Evolutionary conservation across 1,284 basidiomycete genomes (phyloP).

Genomic region (Sporisorium graminicola): DNA sequence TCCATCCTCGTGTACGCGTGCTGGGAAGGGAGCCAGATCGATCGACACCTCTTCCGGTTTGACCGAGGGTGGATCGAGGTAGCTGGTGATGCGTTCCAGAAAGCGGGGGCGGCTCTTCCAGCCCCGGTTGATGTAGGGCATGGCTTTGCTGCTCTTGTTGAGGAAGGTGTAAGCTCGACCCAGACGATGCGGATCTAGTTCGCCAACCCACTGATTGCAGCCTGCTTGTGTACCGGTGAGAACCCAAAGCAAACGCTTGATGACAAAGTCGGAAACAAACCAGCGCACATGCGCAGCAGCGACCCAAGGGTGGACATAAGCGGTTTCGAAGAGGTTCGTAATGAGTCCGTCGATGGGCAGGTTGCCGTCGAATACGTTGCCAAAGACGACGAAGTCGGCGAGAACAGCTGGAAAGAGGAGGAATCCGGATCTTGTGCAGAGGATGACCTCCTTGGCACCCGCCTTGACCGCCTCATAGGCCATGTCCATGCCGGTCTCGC

Average conservation of each 20-base stretch:
- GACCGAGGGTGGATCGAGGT: conserved; percentile 73
- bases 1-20: conserved; percentile 73
- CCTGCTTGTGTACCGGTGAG: conserved; percentile 77
- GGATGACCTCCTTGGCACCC: conserved; percentile 74
- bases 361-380: conserved; percentile 72
- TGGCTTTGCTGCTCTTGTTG: conserved; percentile 70
- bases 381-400: conserved; percentile 77
- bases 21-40: conserved; percentile 77
- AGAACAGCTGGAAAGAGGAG: conserved; percentile 77
- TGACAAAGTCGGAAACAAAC: conserved; percentile 78
- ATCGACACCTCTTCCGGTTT: conserved; percentile 74
- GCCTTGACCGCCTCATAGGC: conserved; percentile 74
- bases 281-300: conserved; percentile 75
- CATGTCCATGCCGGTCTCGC: conserved; percentile 79
- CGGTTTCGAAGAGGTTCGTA: conserved; percentile 75
- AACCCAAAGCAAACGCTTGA: conserved; percentile 77
- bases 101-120: conserved; percentile 71
- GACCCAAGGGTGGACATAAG: conserved; percentile 73
- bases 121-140: conserved; percentile 72
- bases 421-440: conserved; percentile 74
- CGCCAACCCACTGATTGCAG: conserved; percentile 79
- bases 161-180: conserved; percentile 74
- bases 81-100: conserved; percentile 52
- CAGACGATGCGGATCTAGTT: conserved; percentile 75
- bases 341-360: conserved; percentile 77